A percentile compares a stretch with the other conserved stretches of the same genome.
Evolutionary conservation across 2,329 filamentous ascomycete genomes (phyloP).

Genomic region (Pseudopyricularia javanii): DNA sequence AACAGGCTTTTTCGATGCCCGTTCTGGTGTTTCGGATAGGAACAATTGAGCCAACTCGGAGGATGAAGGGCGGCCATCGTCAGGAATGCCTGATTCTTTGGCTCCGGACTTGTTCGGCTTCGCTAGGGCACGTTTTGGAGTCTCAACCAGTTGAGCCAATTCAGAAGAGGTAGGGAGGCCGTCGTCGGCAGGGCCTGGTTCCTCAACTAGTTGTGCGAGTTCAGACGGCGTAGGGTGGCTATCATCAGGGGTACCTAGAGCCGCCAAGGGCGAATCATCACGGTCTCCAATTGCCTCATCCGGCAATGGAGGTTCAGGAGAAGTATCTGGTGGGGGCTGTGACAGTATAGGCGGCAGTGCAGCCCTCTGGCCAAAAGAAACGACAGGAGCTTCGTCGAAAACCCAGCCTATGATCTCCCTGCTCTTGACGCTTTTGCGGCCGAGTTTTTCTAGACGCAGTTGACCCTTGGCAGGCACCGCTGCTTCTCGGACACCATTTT

Average conservation of each 20-base stretch:
- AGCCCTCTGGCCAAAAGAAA: not conserved
- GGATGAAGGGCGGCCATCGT: no score
- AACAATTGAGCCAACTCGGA: no score
- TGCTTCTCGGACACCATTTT: not conserved
- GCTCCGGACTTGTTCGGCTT: no score
- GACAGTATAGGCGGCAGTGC: not conserved
- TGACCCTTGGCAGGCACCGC: not conserved
- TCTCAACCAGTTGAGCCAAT: not conserved
- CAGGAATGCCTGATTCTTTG: no score
- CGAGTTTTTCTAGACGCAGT: conserved; percentile 20
- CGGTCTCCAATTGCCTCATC: not conserved
- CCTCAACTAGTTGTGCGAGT: not conserved
- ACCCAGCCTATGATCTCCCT: conserved; percentile 32
- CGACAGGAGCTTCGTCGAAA: conserved; percentile 8
- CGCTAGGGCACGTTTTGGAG: not conserved
- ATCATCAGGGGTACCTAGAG: not conserved
- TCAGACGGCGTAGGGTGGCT: not conserved
- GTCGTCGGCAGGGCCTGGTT: not conserved
- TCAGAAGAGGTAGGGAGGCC: not conserved
- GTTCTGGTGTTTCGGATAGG: no score
- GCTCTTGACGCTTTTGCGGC: conserved; percentile 30
- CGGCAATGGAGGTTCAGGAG: not conserved
- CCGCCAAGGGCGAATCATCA: not conserved
- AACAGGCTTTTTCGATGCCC: no score
- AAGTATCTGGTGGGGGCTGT: not conserved